Base-by-base conservation (phyloP, 2,329 filamentous ascomycete genomes). In the Ophioceras dolichostomum region DNA sequence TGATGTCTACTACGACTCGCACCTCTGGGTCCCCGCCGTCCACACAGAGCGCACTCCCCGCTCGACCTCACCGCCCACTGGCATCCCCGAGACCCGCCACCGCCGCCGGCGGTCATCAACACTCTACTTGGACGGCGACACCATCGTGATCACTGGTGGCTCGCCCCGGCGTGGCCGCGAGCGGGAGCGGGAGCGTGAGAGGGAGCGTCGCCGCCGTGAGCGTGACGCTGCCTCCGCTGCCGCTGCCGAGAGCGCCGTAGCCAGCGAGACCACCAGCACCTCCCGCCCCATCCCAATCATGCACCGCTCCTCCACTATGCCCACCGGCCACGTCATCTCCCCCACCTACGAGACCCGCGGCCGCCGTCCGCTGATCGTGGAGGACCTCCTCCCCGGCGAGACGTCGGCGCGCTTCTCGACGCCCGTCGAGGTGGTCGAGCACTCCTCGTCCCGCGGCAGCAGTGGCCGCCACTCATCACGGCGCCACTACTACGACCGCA, bases 231-330 rank as follows among this genome's bases (percentile, higher is more conserved):
- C 29, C 34, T 26, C 34, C 34, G 34, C 18, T 28, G 34, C 27
- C 34, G 34, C 19, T 28, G 34, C 12, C 33, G 33, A n/a, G 33
- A 35, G 33, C 19, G 16, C 3, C 18, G 14, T 16, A 19, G 10
- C n/a, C 16, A 26, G 7, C 14, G n/a, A 17, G 6, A 19, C 22
- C 21, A 35, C n/a, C 33, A 21, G 14, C n/a, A 37, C 29, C 30
- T 32, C 40, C 8, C 42, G 38, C 28, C 47, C 48, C 17, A 47
- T 47, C 37, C 44, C 44, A n/a, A 26, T 12, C 7, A 45, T 50
- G 36, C 45, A 48, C 39, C 49, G 49, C 30, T 43, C 48, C 27
- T 44, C 47, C n/a, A 52, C 47, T 29, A 39, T 47, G 29, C 46
- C 49, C 14, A 49, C 22, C 41, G 45, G 35, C 45, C 49, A 37